Evolutionary conservation across 202 grass and related monocot genomes (phyloP).

Genomic region (Musa balbisiana): DNA sequence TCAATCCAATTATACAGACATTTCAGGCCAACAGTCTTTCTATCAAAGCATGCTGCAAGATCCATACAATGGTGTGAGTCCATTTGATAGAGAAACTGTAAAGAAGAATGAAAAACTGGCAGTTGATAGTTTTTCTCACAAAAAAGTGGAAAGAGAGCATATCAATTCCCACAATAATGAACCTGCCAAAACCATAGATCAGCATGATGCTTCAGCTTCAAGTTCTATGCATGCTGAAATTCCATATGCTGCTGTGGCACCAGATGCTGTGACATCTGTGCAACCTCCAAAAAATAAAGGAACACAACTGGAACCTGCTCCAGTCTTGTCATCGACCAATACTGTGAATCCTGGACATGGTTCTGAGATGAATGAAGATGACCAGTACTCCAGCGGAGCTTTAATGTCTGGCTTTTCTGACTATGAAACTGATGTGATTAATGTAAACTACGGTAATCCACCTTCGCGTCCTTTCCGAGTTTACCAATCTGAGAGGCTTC

Average conservation of each 20-base stretch:
- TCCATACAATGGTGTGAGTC: background rate
- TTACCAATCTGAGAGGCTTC: constrained; percentile 84
- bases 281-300: constrained; percentile 47
- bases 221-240: constrained; percentile 29
- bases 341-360: constrained; percentile 22
- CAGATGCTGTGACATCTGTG: constrained; percentile 48
- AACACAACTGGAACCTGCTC: constrained; percentile 33
- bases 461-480: constrained; percentile 42
- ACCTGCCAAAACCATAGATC: constrained; percentile 1
- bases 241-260: constrained; percentile 28
- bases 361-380: constrained; percentile 70
- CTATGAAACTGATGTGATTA: constrained; percentile 51
- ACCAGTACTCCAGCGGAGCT: constrained; percentile 42
- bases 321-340: constrained; percentile 19
- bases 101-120: constrained; percentile 27
- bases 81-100: constrained; percentile 2
- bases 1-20: constrained; percentile 44
- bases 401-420: constrained; percentile 78
- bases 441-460: constrained; percentile 38
- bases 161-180: constrained; percentile 39
- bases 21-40: constrained; percentile 38
- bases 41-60: constrained; percentile 32
- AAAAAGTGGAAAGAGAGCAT: constrained; percentile 43
- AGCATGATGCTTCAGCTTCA: constrained; percentile 34
- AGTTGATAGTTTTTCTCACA: constrained; percentile 19